Base-by-base conservation (phyloP, 2,329 filamentous ascomycete genomes). In the Plectosphaerella cucumerina region DNA sequence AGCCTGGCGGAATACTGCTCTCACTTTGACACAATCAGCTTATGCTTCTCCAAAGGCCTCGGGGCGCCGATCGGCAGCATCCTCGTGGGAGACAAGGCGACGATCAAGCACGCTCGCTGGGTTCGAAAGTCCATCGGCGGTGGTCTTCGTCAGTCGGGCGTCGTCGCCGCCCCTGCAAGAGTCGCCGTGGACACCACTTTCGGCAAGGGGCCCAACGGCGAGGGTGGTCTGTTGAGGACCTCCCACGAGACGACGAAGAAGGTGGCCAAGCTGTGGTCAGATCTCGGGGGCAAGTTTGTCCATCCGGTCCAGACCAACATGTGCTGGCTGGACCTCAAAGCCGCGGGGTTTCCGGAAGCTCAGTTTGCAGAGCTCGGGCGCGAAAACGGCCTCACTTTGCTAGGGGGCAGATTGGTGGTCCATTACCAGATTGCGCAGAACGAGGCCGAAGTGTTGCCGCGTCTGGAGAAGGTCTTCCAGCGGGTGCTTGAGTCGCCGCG, bases 271-370 rank as follows among this genome's bases (percentile, higher is more conserved):
- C 66, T 87, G 56, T 96, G 90, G 90, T 78, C 74, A 5, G 71
- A 70, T 15, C 73, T 85, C 48, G 90, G 90, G 5, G 90, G 90
- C 1, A 82, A 80, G 67, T 69, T 90, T 51, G 68, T 76, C 18
- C 76, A 85, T 53, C 86, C 87, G 0, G 85, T 88, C 1, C 85
- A 96, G 63, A 95, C 90, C n/a, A 96, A 96, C 70, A 95, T 96
- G 89, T 82, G 90, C 33, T 96, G 89, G 90, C 62, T 95, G 52
- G 86, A 95, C 65, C 71, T 94, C 15, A 78, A 82, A 26, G 77
- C 77, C 1, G 78, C 81, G 11, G 80, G 81, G 2, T 72, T 75
- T 54, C 63, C 65, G 14, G 54, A 48, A 6, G 64, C 64, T 50
- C 65, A 61, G 37, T 70, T 80, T 48, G 61, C 64, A 14, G 62